Evolutionary conservation across 208 protist genomes (phyloP), one percentile per base, ranked within the genome.

Genomic region (Acanthamoeba healyi): DNA sequence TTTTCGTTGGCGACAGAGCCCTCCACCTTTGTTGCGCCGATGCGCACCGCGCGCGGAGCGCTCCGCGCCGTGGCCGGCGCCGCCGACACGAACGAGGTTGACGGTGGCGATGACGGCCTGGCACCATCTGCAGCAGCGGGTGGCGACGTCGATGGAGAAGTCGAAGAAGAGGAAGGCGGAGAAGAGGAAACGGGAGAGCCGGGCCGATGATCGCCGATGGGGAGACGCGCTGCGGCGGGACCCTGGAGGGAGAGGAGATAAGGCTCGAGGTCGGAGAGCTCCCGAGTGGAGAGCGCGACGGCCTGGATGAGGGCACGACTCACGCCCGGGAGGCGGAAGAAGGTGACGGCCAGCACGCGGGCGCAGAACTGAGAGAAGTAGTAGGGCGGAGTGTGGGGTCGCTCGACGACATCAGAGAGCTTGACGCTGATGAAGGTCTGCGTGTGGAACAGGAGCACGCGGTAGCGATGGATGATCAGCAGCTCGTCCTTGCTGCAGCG

Each of bases 371-470:
- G 88, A 34, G 67, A 56, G 88, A 93, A 56, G 46, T 38, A 63
- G 46, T 63, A 81, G 88, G 65, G 63, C 40, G 88, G 65, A 5
- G 36, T 74, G 46, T 51, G n/a, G 19, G 88, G 36, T 10, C 36
- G 40, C 44, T 74, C 46, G n/a, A 93, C 42, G 29, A 72, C 56
- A 9, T 93, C 40, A 22, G 88, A 93, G 32, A 93, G 88, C 34
- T 81, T 44, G 42, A 38, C 49, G 40, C n/a, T 58, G 26, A 93
- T 24, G 24, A 93, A 93, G 44, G 88, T 61, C 65, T 93, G 88
- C n/a, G 88, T 93, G 67, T 93, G 40, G 88, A 93, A 93, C 38
- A 93, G 88, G 29, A 93, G 51, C 26, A 93, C 88, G 88, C 88
- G 88, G 46, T 93, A 93, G 58, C 88, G 58, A 22, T 93, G 88